Conservation (phyloP, 441 rosid species). For the Erysimum cheiri region DNA sequence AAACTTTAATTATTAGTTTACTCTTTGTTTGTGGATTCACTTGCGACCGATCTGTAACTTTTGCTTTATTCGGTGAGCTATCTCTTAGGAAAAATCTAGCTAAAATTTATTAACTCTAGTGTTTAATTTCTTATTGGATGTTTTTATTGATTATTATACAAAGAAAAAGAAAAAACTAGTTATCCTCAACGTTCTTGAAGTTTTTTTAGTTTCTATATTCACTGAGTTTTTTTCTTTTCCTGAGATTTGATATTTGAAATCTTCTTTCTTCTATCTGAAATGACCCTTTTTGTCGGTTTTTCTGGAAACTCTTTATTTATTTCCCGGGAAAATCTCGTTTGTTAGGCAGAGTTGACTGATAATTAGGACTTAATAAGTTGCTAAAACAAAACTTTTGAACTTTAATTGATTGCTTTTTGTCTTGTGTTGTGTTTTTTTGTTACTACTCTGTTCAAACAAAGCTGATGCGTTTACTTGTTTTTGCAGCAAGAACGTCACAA, state of each 20-base stretch:
- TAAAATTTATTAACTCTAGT: neutral
- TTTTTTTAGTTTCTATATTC: conserved; percentile 6
- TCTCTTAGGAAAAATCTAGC: neutral
- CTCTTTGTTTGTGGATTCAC: conserved; percentile 1
- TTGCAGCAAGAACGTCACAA: conserved; percentile 33
- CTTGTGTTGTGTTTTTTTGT: neutral
- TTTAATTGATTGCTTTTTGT: neutral
- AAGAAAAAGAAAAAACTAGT: no score
- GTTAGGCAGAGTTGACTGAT: conserved; percentile 42
- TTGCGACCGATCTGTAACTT: conserved; percentile 33
- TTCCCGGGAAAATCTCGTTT: conserved; percentile 31
- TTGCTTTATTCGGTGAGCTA: conserved; percentile 21
- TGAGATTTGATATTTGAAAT: conserved; percentile 26
- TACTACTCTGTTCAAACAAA: conserved; percentile 19
- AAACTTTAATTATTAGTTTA: conserved; percentile 14
- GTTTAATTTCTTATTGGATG: conserved; percentile 6
- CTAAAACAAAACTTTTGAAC: neutral
- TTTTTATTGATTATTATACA: neutral
- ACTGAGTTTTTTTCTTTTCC: neutral
- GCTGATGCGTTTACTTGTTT: neutral
- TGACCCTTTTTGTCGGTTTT: conserved; percentile 33
- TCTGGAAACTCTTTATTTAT: conserved; percentile 5
- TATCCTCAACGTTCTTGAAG: neutral
- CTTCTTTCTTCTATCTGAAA: conserved; percentile 28
- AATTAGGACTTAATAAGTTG: conserved; percentile 17